Conservation (phyloP, 2,329 filamentous ascomycete species). For the Penicillium nordicum region DNA sequence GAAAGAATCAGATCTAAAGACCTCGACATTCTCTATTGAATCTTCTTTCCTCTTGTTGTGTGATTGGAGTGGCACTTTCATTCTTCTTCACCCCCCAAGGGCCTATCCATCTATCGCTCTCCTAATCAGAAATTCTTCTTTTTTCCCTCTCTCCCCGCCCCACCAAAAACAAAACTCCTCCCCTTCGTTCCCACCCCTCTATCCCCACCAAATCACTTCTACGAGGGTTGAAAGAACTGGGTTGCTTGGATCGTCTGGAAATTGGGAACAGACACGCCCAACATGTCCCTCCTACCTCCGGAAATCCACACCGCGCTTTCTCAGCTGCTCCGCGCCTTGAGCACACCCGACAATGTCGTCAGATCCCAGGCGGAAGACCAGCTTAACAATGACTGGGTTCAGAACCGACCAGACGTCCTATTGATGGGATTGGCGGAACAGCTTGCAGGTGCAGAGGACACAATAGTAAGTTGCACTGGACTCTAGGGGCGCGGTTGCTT, state of each 20-base stretch:
- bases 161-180: conserved; percentile 32
- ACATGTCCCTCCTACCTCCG: conserved; percentile 80
- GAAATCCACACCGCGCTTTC: conserved; percentile 81
- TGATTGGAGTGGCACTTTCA: neutral
- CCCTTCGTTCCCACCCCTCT: conserved; percentile 17
- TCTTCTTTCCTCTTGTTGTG: conserved; percentile 5
- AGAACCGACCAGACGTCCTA: conserved; percentile 75
- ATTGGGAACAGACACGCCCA: conserved; percentile 32
- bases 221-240: conserved; percentile 19
- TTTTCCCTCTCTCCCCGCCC: conserved; percentile 28
- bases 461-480: conserved; percentile 56
- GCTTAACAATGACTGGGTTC: conserved; percentile 85
- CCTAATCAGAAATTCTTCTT: conserved; percentile 27
- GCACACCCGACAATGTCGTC: conserved; percentile 82
- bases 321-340: conserved; percentile 82
- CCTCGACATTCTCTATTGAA: neutral
- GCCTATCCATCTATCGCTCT: conserved; percentile 22
- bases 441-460: conserved; percentile 71
- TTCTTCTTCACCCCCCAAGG: neutral
- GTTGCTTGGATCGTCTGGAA: conserved; percentile 26
- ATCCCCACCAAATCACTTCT: conserved; percentile 14
- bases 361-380: conserved; percentile 86
- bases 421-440: conserved; percentile 95
- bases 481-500: conserved; percentile 1
- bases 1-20: neutral